Base-by-base conservation (phyloP, 1,284 basidiomycete genomes). In the Trametes versicolor region DNA sequence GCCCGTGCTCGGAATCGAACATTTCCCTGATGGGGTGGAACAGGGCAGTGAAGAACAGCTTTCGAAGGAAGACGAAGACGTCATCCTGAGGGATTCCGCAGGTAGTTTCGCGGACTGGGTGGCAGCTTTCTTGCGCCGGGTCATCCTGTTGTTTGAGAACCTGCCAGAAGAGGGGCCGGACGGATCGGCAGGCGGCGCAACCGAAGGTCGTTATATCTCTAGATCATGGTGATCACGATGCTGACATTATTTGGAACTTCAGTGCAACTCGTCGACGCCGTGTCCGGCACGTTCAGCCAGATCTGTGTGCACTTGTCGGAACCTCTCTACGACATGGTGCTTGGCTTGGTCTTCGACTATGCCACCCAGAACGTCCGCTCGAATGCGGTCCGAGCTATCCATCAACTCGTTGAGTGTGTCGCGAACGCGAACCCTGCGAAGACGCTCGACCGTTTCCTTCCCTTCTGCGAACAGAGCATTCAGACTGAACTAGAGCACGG, bases 291-390 rank as follows among this genome's bases (percentile, higher is more conserved):
- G 10, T 91, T 88, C 78, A 88, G 85, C 71, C 88, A 89, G 73
- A 93, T 97, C 54, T 96, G 95, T 76, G 85, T 89, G 13, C 92
- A 95, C 72, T 82, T 97, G 19, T 94, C 94, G 3, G 92, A 93
- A 51, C 87, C 89, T 15, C 82, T 97, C 15, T 96, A 91, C 75
- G 92, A 95, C 72, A 84, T 91, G 65, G 92, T 93, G 0, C 83
- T 97, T 55, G 90, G 93, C 70, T 91, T 95, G 82, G 87, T 97
- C 57, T 91, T 84, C 73, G 87, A 92, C 72, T 92, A 91, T 71
- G 88, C 89, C 39, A 90, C 90, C 67, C 91, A 87, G 12, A 94
- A 91, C 60, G 90, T 91, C 36, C 88, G 93, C 32, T 85, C 93
- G 34, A 97, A 96, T 74, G 93, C 94, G 21, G 93, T 96, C 25